Percentiles rank a stretch among this genome's conserved stretches.
These are phyloP conservation scores for Irpex sp. DNA, from an alignment of 1,284 basidiomycete genomes.

Conservation along the genomic window DNA sequence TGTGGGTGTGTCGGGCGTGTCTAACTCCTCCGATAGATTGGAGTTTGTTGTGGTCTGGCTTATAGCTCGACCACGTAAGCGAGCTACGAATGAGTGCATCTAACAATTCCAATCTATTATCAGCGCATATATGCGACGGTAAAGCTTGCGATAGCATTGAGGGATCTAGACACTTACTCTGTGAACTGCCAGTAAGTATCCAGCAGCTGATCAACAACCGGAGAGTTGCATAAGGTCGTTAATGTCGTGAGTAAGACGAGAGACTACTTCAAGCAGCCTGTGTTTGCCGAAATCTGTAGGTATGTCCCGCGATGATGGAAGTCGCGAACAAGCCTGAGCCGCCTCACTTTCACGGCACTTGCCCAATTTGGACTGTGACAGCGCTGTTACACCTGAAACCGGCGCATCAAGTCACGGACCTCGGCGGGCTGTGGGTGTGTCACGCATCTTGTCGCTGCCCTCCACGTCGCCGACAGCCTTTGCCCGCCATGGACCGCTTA, in stretches of 20 bases:
- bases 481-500: constrained; percentile 35
- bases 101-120: background rate
- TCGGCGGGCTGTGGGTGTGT: background rate
- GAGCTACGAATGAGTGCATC: constrained; percentile 33
- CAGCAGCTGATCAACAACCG: background rate
- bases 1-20: constrained; percentile 2
- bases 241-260: constrained; percentile 5
- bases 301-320: background rate
- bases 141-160: no score
- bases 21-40: constrained; percentile 10
- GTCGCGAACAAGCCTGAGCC: background rate
- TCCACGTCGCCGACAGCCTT: constrained; percentile 3
- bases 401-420: background rate
- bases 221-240: constrained; percentile 6
- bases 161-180: no score
- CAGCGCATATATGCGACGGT: background rate
- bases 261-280: background rate
- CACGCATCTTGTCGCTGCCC: constrained; percentile 4
- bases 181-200: no score
- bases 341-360: constrained; percentile 1
- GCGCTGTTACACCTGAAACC: background rate
- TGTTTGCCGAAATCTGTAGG: background rate
- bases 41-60: constrained; percentile 23
- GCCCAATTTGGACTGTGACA: background rate
- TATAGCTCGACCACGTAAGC: constrained; percentile 28